Conservation (phyloP, 352 stramenopile genomes). For the Plasmopara viticola region DNA sequence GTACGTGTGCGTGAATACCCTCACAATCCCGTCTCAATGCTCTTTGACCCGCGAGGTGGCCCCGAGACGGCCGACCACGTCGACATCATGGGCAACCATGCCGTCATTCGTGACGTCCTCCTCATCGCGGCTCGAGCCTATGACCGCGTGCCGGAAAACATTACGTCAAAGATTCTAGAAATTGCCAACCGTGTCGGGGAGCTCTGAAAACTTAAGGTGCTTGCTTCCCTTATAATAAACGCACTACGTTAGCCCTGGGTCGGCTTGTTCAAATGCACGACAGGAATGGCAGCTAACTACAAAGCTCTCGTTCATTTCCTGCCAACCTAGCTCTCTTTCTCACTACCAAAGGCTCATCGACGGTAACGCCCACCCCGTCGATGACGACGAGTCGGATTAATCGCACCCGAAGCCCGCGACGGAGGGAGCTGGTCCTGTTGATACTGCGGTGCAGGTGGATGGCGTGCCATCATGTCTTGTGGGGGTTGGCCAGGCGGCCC, state of each 20-base stretch:
- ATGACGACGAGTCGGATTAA: conserved; percentile 25
- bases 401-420: conserved; percentile 14
- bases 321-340: neutral
- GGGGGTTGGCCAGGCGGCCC: conserved; percentile 13
- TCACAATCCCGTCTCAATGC: conserved; percentile 69
- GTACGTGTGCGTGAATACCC: conserved; percentile 79
- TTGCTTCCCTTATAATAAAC: neutral
- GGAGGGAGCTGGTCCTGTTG: conserved; percentile 28
- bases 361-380: conserved; percentile 30
- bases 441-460: conserved; percentile 19
- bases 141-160: conserved; percentile 64
- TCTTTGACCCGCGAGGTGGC: conserved; percentile 64
- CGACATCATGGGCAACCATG: conserved; percentile 93
- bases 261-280: neutral
- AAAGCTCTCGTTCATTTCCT: neutral
- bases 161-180: conserved; percentile 59
- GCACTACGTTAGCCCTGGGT: neutral
- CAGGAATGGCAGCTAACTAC: neutral
- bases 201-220: conserved; percentile 11
- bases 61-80: conserved; percentile 88
- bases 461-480: neutral
- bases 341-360: conserved; percentile 10
- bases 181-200: conserved; percentile 54
- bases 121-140: conserved; percentile 54
- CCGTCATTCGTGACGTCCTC: conserved; percentile 77